phyloP scores from a whole-genome alignment of 1,284 basidiomycete species.

The Golubevia pallescens region DNA sequence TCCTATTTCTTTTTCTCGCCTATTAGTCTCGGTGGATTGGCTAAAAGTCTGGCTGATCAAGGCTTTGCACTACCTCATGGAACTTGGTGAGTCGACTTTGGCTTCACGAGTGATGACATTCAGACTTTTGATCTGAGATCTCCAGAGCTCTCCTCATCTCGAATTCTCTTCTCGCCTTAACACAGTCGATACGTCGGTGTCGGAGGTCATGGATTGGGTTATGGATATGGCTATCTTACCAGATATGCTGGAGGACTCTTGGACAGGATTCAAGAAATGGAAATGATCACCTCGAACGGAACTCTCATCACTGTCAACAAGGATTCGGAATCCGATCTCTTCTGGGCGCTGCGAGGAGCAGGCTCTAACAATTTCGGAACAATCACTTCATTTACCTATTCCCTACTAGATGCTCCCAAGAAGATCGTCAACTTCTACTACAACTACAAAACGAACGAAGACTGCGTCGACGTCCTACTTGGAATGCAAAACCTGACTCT shows the following conservation, averaged over 20 bases:
- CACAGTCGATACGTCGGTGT: slow-evolving; percentile 21
- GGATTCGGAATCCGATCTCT: slow-evolving; percentile 19
- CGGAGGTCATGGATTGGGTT: slow-evolving; percentile 30
- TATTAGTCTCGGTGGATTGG: slow-evolving; percentile 26
- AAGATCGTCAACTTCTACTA: slow-evolving; percentile 28
- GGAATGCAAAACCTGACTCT: slow-evolving; percentile 27
- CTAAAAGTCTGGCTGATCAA: slow-evolving; percentile 20
- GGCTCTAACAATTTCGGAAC: slow-evolving; percentile 39
- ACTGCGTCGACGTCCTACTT: slow-evolving; percentile 34
- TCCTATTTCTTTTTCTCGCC: no score
- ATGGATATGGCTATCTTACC: slow-evolving; percentile 35
- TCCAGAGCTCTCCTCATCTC: no score
- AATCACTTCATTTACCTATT: slow-evolving; percentile 34
- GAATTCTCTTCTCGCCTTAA: no score
- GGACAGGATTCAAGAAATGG: slow-evolving; percentile 28
- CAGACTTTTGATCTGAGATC: no score
- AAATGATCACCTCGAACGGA: slow-evolving; percentile 18
- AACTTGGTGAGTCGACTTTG: slow-evolving; percentile 17
- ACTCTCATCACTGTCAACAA: slow-evolving; percentile 10
- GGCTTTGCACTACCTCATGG: slow-evolving; percentile 46
- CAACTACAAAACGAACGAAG: slow-evolving; percentile 27
- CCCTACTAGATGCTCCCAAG: slow-evolving; percentile 23
- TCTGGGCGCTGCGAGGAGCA: slow-evolving; percentile 35
- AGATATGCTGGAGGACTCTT: slow-evolving; percentile 35
- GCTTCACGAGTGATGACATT: no score